Percentiles rank a stretch among this genome's conserved stretches.
Conservation (phyloP, 176 grass and related monocot genomes). For the Triticum turgidum region DNA sequence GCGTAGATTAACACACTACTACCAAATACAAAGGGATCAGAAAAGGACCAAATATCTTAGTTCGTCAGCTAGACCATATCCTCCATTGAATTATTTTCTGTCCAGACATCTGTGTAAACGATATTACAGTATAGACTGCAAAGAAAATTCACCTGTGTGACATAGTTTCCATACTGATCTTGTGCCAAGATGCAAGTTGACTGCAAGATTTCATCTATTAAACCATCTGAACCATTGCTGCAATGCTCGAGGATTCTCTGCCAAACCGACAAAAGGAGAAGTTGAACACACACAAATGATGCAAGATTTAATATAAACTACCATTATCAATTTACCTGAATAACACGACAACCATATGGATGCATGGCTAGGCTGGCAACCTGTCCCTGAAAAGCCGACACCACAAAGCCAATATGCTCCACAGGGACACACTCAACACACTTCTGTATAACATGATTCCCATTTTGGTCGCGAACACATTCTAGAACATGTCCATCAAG, state of each 20-base stretch:
- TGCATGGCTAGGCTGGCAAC: constrained; percentile 81
- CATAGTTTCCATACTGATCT: constrained; percentile 98
- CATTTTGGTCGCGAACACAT: constrained; percentile 92
- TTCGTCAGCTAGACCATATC: constrained; percentile 2
- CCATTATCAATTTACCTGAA: constrained; percentile 63
- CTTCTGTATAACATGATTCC: constrained; percentile 98
- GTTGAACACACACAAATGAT: constrained; percentile 2
- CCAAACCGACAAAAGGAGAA: background rate
- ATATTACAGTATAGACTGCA: background rate
- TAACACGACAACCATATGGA: constrained; percentile 94
- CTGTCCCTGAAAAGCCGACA: constrained; percentile 80
- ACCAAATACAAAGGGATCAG: background rate
- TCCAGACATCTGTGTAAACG: background rate
- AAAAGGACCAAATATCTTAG: background rate
- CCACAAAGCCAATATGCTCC: constrained; percentile 78
- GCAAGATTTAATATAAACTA: background rate
- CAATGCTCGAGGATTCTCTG: constrained; percentile 91
- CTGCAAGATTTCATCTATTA: constrained; percentile 91
- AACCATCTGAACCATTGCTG: constrained; percentile 56
- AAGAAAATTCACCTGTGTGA: constrained; percentile 66
- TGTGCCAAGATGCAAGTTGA: constrained; percentile 77
- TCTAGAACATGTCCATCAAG: constrained; percentile 86
- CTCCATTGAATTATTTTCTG: background rate
- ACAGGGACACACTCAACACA: constrained; percentile 88
- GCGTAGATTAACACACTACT: background rate